Percentiles rank a stretch among this genome's conserved stretches.
Conservation (phyloP, 257 asterid species). For the Echites panduratus region DNA sequence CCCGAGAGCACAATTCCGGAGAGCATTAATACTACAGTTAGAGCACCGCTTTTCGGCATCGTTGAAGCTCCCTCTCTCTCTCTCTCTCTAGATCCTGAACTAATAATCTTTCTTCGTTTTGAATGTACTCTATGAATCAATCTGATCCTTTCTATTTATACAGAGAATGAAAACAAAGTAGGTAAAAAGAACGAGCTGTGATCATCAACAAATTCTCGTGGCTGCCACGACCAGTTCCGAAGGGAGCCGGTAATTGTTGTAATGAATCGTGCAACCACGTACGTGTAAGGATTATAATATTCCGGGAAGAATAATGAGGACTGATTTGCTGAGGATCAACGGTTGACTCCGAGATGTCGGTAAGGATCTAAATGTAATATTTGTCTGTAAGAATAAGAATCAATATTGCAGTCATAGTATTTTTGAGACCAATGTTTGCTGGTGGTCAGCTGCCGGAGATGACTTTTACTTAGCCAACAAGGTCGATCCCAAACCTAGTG, state of each 20-base stretch:
- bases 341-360: too few species aligned
- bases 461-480: too few species aligned
- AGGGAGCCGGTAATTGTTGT: background rate
- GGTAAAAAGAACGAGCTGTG: background rate
- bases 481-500: too few species aligned
- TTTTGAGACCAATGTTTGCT: too few species aligned
- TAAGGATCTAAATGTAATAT: too few species aligned
- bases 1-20: background rate
- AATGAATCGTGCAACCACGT: background rate
- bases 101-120: background rate
- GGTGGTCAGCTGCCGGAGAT: too few species aligned
- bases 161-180: background rate
- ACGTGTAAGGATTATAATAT: too few species aligned
- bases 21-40: too few species aligned
- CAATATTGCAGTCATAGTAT: too few species aligned
- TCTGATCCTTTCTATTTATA: background rate
- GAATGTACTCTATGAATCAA: background rate
- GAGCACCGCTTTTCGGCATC: background rate
- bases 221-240: background rate
- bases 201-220: background rate
- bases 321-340: too few species aligned
- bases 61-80: background rate
- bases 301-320: too few species aligned
- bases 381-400: too few species aligned
- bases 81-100: background rate